These are phyloP conservation scores for Lachnellula suecica DNA, from an alignment of 2,329 filamentous ascomycete species.

Conservation along the genomic window DNA sequence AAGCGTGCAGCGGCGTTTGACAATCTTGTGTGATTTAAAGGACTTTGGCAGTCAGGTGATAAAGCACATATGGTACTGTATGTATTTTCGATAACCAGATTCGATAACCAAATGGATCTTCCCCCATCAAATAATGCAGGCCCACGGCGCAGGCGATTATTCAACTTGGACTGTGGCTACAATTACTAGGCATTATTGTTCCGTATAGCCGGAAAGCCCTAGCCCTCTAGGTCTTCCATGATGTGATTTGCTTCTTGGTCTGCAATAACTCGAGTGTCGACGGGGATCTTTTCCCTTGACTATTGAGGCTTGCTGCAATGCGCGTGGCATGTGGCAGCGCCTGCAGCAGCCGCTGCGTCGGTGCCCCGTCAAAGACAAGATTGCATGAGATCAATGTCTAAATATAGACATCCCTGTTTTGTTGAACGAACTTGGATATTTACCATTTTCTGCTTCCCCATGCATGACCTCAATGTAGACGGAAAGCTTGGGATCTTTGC, in stretches of 20 bases:
- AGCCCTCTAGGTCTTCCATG: background rate
- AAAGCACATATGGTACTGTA: background rate
- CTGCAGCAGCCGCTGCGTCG: constrained; percentile 3
- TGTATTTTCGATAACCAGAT: background rate
- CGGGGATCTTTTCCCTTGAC: no score
- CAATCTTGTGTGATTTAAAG: no score
- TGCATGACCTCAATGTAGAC: no score
- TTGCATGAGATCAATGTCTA: constrained; percentile 2
- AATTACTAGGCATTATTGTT: no score
- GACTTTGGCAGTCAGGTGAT: background rate
- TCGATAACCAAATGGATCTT: background rate
- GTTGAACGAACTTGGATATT: background rate
- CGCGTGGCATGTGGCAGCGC: constrained; percentile 1
- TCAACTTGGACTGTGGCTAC: no score
- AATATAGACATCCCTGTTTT: background rate
- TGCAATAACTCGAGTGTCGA: no score
- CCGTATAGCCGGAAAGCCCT: background rate
- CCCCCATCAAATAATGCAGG: background rate
- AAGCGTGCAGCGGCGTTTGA: background rate
- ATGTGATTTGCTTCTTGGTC: background rate
- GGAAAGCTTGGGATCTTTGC: no score
- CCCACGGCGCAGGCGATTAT: no score
- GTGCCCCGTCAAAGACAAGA: background rate
- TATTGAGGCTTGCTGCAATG: background rate
- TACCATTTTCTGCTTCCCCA: no score